Base-by-base conservation (phyloP, 2,329 filamentous ascomycete species). In the Cercospora sojina region DNA sequence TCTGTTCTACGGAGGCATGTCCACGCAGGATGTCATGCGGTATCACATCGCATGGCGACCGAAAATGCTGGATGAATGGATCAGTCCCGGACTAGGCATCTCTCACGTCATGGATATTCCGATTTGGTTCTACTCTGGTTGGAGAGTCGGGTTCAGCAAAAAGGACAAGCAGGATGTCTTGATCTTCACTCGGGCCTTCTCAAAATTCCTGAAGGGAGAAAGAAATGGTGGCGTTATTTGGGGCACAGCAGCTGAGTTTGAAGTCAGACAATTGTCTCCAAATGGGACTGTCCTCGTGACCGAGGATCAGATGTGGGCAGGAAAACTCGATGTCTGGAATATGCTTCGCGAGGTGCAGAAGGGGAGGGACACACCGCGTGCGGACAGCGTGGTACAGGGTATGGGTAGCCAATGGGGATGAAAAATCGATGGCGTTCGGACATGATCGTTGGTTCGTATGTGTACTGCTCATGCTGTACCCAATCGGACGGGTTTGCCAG, bases 51-150 rank as follows among this genome's bases (percentile, higher is more conserved):
- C 64, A 18, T 70, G 69, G 69, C 51, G 63, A 12, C 62, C 65
- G 2, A 66, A 66, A 18, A 41, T 55, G 9, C 31, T 66, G 16
- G 63, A 64, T 18, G 58, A 67, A 18, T 63, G 59, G 32, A 62
- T 69, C 32, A 41, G 53, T 25, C 60, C 67, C 8, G 63, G 35
- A 3, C 53, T 60, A 3, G 67, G 67, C 8, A 63, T 65, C 53
- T 66, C 53, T 5, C 67, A 69, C 27, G 57, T 66, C 18, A 57
- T 67, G 51, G 67, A 70, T n/a, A 41, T 67, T 13, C 61, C 65
- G 7, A 55, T 70, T 3, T 70, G 69, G 69, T 69, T 64, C 59
- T 69, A 64, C 27, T 49, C 64, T 8, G 69, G 69, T n/a, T 70
- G 67, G 67, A 41, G 67, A n/a, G 58, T 58, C 12, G 67, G 67